phyloP scores from a whole-genome alignment of 495 filamentous ascomycete genomes.

The Aspergillus ostianus region DNA sequence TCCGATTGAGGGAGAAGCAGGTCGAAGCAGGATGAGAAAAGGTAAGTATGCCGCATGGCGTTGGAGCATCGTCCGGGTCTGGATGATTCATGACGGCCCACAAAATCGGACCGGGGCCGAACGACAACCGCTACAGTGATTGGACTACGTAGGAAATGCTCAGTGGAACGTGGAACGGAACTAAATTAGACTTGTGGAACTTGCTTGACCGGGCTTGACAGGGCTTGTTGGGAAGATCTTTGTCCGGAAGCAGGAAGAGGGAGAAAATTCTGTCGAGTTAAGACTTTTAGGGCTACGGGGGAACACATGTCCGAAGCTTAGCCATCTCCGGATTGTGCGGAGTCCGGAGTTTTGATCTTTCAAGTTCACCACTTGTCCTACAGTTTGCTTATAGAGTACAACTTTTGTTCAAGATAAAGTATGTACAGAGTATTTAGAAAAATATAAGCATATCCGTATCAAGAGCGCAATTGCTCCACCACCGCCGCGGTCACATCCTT shows the following conservation, averaged over 20 bases:
- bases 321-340: no score
- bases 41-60: background rate
- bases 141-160: no score
- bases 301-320: background rate
- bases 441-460: background rate
- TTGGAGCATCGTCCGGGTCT: background rate
- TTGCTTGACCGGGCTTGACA: background rate
- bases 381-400: no score
- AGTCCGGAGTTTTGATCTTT: no score
- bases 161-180: no score
- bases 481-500: slow-evolving; percentile 62
- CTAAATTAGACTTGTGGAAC: background rate
- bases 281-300: background rate
- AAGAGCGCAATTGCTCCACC: slow-evolving; percentile 52
- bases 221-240: background rate
- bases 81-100: background rate
- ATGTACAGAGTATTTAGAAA: no score
- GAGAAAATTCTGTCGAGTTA: background rate
- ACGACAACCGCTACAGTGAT: background rate
- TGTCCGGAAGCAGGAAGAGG: background rate
- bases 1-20: background rate
- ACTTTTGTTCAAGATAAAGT: no score
- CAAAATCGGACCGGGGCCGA: background rate
- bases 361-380: no score
- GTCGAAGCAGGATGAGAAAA: background rate